Percentiles rank a stretch among this genome's conserved stretches.
Conservation (phyloP, 805 yeast species). For the Schizosaccharomyces pombe region DNA sequence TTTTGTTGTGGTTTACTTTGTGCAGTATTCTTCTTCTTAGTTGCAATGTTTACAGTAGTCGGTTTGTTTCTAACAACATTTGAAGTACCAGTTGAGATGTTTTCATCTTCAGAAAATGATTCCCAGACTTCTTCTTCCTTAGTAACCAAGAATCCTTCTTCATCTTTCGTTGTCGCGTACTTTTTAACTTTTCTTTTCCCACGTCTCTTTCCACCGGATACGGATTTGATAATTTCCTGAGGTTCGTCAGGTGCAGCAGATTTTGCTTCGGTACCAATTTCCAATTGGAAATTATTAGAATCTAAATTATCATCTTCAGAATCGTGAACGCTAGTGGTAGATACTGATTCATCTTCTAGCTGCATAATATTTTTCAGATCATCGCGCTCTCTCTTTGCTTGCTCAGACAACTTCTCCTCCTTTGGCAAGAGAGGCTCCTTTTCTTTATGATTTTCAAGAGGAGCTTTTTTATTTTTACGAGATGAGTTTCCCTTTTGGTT, state of each 20-base stretch:
- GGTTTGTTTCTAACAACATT: too few species aligned
- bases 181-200: neutral
- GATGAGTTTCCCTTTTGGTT: too few species aligned
- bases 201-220: neutral
- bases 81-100: too few species aligned
- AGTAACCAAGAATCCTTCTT: slow-evolving; percentile 2
- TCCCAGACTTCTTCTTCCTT: slow-evolving; percentile 4
- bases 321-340: too few species aligned
- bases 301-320: too few species aligned
- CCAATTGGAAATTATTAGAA: neutral
- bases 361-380: neutral
- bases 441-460: too few species aligned
- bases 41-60: neutral
- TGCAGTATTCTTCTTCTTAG: neutral
- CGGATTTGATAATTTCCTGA: neutral
- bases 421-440: too few species aligned
- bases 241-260: neutral
- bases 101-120: slow-evolving; percentile 10
- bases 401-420: too few species aligned
- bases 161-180: neutral
- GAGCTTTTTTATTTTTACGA: too few species aligned
- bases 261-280: neutral
- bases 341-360: neutral
- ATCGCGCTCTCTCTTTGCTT: neutral
- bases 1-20: slow-evolving; percentile 1